Base-by-base conservation (phyloP, 1,284 basidiomycete species). In the Trametes versicolor region DNA sequence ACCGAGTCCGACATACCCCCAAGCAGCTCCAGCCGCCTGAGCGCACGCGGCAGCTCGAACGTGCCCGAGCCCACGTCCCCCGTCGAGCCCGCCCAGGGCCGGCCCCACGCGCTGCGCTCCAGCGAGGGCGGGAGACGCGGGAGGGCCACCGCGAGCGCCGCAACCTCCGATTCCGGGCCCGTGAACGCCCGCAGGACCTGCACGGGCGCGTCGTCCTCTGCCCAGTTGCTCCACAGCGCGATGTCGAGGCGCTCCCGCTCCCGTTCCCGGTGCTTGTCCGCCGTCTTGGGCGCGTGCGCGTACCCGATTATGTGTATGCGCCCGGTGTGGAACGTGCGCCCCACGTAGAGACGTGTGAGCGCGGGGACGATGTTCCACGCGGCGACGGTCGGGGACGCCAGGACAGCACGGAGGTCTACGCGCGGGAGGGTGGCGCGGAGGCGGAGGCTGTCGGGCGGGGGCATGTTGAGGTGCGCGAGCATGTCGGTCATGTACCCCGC, bases 311-410 rank as follows among this genome's bases (percentile, higher is more conserved):
- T 13, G n/a, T n/a, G 12, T 13, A 51, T 27, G 0, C 29, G 53
- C 15, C 48, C 29, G 12, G 45, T 50, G 9, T 12, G 13, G 17
- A n/a, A 25, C 5, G 39, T 50, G 21, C n/a, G 27, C 15, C 60
- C 60, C 5, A 62, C n/a, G 39, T 62, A 62, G 13, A 62, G 34
- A n/a, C 27, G 60, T 4, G 19, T 13, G 19, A 62, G 13, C n/a
- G 53, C 21, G 15, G 60, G 60, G 25, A 55, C 21, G 25, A 55
- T 43, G 45, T 48, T 13, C 7, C 10, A 15, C 17, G 36, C 15
- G 47, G 56, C 36, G 12, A 56, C 8, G 1, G 60, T 56, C 9
- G 47, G 21, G 15, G 21, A 48, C 1, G 9, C 9, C 13, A 62
- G 29, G 19, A 62, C 21, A 4, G 12, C 3, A 4, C 8, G 10